Percentiles rank a stretch among this genome's conserved stretches.
These are phyloP conservation scores for Talaromyces sp. DNA, from an alignment of 2,329 filamentous ascomycete genomes.

Conservation along the genomic window DNA sequence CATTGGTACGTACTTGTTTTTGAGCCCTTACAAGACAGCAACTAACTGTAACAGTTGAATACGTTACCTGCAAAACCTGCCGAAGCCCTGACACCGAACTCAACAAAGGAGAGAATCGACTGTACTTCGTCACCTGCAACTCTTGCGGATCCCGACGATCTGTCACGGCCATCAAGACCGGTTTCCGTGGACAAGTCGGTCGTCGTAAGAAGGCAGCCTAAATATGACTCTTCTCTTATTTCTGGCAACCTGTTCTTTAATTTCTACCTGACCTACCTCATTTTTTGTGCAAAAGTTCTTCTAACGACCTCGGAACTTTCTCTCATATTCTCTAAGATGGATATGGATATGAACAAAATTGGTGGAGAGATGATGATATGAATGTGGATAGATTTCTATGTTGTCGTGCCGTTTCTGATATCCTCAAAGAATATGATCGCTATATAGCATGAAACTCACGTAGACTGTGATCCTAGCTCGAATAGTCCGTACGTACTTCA, in stretches of 20 bases:
- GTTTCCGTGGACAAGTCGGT: constrained; percentile 99
- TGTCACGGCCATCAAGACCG: constrained; percentile 98
- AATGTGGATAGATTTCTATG: constrained; percentile 14
- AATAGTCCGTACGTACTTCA: not conserved
- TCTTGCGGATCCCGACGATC: constrained; percentile 77
- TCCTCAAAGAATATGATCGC: not conserved
- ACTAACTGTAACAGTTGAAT: constrained; percentile 63
- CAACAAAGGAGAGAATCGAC: constrained; percentile 97
- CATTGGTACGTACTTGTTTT: constrained; percentile 63
- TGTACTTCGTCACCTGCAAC: constrained; percentile 99
- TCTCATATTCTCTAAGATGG: not conserved
- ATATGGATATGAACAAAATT: constrained; percentile 16
- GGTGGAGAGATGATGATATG: constrained; percentile 8
- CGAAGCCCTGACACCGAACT: constrained; percentile 90
- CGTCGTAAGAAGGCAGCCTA: constrained; percentile 82
- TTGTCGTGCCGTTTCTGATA: not conserved
- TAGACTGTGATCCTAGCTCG: not conserved
- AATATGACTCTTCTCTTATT: constrained; percentile 8
- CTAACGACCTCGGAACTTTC: constrained; percentile 14
- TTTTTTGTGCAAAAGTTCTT: not conserved
- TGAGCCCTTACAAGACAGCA: not conserved
- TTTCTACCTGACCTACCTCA: not conserved
- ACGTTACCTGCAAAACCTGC: constrained; percentile 99
- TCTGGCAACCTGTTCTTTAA: constrained; percentile 1
- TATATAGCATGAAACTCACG: not conserved